Evolutionary conservation across 352 stramenopile species (phyloP), one percentile per base, ranked within the genome.

Genomic region (Phytophthora megakarya): DNA sequence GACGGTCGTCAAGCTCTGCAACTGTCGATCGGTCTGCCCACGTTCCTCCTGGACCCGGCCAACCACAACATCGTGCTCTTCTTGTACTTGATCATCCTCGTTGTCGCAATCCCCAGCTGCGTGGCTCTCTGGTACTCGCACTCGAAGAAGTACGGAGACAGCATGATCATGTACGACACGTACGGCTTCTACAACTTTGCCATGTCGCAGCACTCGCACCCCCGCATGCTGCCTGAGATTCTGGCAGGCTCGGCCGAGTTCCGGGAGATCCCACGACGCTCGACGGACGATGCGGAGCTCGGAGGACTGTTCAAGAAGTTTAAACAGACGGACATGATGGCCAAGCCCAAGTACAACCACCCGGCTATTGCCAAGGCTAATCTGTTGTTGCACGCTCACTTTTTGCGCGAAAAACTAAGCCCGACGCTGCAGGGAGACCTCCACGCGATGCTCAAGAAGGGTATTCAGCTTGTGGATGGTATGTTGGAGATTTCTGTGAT

Each of bases 141-240:
- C 75, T 98, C 92, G 66, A 99, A 99, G 80, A 97, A 98, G 69
- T 99, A 98, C 72, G 97, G 97, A 26, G 97, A 99, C 82, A 98
- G 97, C 71, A 98, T 99, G 85, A 98, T 99, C 76, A 98, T 99
- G 95, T 99, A 99, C 83, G 96, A 99, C 78, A 99, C 97, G 53
- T 99, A 99, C 76, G 93, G 93, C 30, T 99, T 98, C 78, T 99
- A 98, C 83, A 98, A 99, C 81, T 96, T 98, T 63, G 88, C 96
- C 42, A 90, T 99, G 65, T 97, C 90, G 61, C 94, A 98, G 71
- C 80, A 98, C 74, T 96, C 94, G 42, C 80, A 97, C 50, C 81
- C 98, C 38, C 98, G 97, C 70, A 93, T 93, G 72, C 77, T 99
- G 53, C 97, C 97, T 0, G 97, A 99, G 85, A 92, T 97, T 35